phyloP scores from a whole-genome alignment of 768 basidiomycete genomes.

The Rhodosporidiobolus odoratus region DNA sequence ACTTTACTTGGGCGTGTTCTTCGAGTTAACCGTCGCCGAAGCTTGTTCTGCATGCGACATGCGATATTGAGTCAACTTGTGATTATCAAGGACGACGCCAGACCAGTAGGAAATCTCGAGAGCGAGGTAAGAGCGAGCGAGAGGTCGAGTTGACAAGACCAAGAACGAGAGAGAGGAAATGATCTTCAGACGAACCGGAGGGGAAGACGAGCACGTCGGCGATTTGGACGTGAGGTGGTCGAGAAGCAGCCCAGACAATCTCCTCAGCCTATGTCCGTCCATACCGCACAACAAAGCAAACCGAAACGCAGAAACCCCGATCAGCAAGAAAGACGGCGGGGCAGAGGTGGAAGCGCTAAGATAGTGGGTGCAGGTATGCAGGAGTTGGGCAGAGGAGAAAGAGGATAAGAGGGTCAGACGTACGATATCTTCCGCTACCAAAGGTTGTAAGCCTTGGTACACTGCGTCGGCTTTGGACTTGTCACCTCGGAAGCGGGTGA shows the following conservation, averaged over 20 bases:
- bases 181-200: slow-evolving; percentile 8
- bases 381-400: not conserved
- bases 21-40: slow-evolving; percentile 26
- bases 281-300: no score
- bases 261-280: slow-evolving; percentile 98
- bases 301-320: no score
- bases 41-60: slow-evolving; percentile 17
- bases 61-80: no score
- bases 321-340: no score
- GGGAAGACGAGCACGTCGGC: slow-evolving; percentile 59
- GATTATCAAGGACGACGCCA: no score
- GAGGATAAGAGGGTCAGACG: not conserved
- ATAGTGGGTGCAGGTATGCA: slow-evolving; percentile 1
- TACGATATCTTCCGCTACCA: slow-evolving; percentile 35
- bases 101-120: no score
- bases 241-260: slow-evolving; percentile 82
- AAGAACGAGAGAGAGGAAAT: not conserved
- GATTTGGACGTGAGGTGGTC: slow-evolving; percentile 27
- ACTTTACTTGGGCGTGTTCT: not conserved
- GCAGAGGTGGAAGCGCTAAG: slow-evolving; percentile 54
- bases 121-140: not conserved
- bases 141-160: not conserved
- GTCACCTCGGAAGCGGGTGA: slow-evolving; percentile 85
- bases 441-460: slow-evolving; percentile 57
- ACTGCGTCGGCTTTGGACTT: slow-evolving; percentile 74